Base-by-base conservation (phyloP, 1,284 basidiomycete genomes). In the Psilocybe mexicana region DNA sequence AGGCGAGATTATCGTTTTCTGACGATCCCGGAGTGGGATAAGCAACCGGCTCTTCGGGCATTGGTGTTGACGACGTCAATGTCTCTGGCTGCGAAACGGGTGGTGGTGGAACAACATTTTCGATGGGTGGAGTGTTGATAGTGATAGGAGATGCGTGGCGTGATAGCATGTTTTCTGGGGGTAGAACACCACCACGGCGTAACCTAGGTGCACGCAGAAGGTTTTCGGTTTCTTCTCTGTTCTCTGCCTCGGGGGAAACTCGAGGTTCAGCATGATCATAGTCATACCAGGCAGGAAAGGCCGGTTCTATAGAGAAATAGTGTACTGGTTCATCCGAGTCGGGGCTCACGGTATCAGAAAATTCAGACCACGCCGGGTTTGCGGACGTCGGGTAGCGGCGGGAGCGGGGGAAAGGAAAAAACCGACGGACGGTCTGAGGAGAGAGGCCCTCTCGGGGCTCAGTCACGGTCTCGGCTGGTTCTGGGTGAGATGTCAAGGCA, bases 121-220 rank as follows among this genome's bases (percentile, higher is more conserved):
- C 63, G 33, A 63, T 48, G 50, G 62, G 59, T 43, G 56, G 46
- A 33, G 59, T 47, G 35, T 49, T 52, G 52, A 64, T 43, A 52
- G 67, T 62, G 52, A 69, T 53, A 42, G 78, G 75, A 24, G 80
- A 78, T 30, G 73, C 68, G 61, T 76, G 75, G n/a, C 78, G 75
- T 28, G 79, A 71, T 5, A 83, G 64, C 59, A 86, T 69, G 1
- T 79, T 79, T 65, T 88, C 87, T 0, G 85, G 84, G 3, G 84
- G 79, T 14, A 80, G 79, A 7, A 87, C 63, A 1, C 84, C 82
- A 25, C 85, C 84, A 5, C 85, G 79, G 54, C 86, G 80, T 43
- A 87, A 70, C 51, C 85, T 78, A 12, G 83, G 83, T 26, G 62
- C 64, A 24, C 66, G 55, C 8, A 63, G 71, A 67, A 64, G 44